Conservation (phyloP, 768 basidiomycete genomes). For the Auricularia sp. region DNA sequence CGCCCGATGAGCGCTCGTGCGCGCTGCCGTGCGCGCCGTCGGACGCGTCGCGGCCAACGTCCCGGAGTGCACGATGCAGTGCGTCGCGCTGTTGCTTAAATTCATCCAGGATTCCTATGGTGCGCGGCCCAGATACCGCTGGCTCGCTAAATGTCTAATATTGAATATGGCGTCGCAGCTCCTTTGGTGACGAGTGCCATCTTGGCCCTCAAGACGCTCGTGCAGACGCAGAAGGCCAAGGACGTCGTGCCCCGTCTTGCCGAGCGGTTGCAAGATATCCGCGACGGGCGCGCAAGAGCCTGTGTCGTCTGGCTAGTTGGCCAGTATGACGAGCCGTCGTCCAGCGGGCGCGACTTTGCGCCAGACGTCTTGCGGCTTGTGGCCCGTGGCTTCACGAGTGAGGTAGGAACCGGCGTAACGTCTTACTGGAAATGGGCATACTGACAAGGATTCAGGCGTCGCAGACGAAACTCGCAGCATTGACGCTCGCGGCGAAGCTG, state of each 20-base stretch:
- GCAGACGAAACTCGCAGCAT: constrained; percentile 69
- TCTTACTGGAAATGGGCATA: too few species aligned
- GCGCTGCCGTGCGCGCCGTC: constrained; percentile 65
- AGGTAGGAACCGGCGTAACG: constrained; percentile 32
- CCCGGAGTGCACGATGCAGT: constrained; percentile 59
- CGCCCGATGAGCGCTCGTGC: constrained; percentile 62
- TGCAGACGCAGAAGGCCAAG: constrained; percentile 53
- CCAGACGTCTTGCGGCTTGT: constrained; percentile 82
- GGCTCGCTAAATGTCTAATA: background rate
- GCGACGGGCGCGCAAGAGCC: constrained; percentile 70
- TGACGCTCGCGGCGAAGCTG: constrained; percentile 82
- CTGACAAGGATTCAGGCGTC: constrained; percentile 8
- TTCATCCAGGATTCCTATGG: constrained; percentile 76
- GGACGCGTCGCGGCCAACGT: constrained; percentile 62
- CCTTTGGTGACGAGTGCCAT: constrained; percentile 70
- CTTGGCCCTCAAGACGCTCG: constrained; percentile 73
- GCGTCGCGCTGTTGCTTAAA: constrained; percentile 61
- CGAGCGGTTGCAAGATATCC: constrained; percentile 65
- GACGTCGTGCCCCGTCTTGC: constrained; percentile 58
- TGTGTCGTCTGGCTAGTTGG: constrained; percentile 91
- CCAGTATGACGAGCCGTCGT: constrained; percentile 49
- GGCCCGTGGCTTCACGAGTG: constrained; percentile 58
- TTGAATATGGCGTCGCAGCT: constrained; percentile 35
- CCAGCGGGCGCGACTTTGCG: constrained; percentile 56
- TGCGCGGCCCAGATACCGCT: constrained; percentile 20